Percentiles rank a stretch among this genome's conserved stretches.
Conservation (phyloP, 1,139 yeast genomes). For the Blastobotrys elegans region DNA sequence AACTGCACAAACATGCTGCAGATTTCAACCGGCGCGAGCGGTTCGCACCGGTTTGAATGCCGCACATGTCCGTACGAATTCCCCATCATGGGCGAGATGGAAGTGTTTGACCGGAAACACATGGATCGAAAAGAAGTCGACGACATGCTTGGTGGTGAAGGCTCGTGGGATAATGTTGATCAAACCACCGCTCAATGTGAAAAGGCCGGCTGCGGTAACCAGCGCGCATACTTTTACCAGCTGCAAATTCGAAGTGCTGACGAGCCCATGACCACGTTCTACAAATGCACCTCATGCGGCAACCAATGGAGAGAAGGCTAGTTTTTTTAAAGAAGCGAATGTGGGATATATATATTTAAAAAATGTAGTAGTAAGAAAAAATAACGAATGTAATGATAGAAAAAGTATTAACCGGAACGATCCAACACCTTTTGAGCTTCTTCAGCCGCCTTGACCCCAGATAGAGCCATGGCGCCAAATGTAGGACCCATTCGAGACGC, state of each 20-base stretch:
- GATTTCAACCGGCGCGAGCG: conserved; percentile 22
- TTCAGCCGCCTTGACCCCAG: conserved; percentile 76
- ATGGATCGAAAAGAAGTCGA: conserved; percentile 87
- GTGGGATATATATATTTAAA: neutral
- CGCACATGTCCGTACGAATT: conserved; percentile 94
- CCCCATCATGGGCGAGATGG: conserved; percentile 67
- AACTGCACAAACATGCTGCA: conserved; percentile 81
- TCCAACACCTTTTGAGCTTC: conserved; percentile 14
- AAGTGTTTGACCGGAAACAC: conserved; percentile 77
- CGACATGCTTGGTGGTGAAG: conserved; percentile 94
- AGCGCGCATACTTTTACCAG: conserved; percentile 94
- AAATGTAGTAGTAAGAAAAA: no score
- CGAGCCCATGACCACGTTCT: conserved; percentile 93
- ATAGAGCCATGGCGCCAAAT: conserved; percentile 74
- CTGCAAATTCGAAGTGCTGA: conserved; percentile 91
- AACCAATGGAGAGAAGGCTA: conserved; percentile 96
- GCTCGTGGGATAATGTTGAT: conserved; percentile 98
- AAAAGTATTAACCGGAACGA: neutral
- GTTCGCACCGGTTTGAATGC: conserved; percentile 57
- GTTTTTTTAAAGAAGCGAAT: conserved; percentile 12
- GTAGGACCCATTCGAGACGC: conserved; percentile 83
- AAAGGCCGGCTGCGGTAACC: conserved; percentile 74
- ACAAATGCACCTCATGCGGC: conserved; percentile 85
- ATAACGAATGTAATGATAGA: conserved; percentile 2
- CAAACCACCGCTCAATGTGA: conserved; percentile 73